Evolutionary conservation across 805 yeast species (phyloP).

Genomic region (Candida arabinofermentans): DNA sequence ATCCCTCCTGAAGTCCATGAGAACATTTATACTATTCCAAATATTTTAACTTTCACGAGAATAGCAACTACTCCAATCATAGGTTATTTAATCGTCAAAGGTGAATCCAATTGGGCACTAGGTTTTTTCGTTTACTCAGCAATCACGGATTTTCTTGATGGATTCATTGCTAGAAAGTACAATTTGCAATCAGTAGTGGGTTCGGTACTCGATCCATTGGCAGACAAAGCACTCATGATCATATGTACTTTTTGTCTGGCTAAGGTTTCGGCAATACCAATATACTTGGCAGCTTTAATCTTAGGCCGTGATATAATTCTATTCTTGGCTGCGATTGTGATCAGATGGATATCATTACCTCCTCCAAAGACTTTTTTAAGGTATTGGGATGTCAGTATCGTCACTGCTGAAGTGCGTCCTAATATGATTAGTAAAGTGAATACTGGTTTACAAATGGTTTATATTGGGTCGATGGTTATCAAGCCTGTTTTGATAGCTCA

Average conservation of each 20-base stretch:
- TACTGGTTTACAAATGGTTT: slow-evolving; percentile 90
- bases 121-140: slow-evolving; percentile 80
- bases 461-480: slow-evolving; percentile 62
- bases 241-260: slow-evolving; percentile 77
- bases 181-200: slow-evolving; percentile 81
- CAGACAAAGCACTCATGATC: slow-evolving; percentile 89
- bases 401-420: slow-evolving; percentile 85
- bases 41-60: slow-evolving; percentile 75
- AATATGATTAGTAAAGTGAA: slow-evolving; percentile 81
- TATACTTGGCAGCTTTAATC: slow-evolving; percentile 60
- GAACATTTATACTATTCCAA: slow-evolving; percentile 80
- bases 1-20: slow-evolving; percentile 41
- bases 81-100: slow-evolving; percentile 70
- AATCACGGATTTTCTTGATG: slow-evolving; percentile 88
- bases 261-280: slow-evolving; percentile 65
- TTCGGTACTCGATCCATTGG: slow-evolving; percentile 89
- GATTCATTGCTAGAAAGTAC: slow-evolving; percentile 79
- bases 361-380: slow-evolving; percentile 68
- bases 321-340: slow-evolving; percentile 65
- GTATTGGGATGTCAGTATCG: slow-evolving; percentile 75
- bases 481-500: slow-evolving; percentile 43
- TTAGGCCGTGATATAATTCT: slow-evolving; percentile 80
- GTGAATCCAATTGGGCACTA: slow-evolving; percentile 61
- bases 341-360: slow-evolving; percentile 71
- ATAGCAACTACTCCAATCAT: slow-evolving; percentile 79